Percentiles rank a stretch among this genome's conserved stretches.
phyloP scores from a whole-genome alignment of 2,329 filamentous ascomycete genomes.

The Beauveria varroae region DNA sequence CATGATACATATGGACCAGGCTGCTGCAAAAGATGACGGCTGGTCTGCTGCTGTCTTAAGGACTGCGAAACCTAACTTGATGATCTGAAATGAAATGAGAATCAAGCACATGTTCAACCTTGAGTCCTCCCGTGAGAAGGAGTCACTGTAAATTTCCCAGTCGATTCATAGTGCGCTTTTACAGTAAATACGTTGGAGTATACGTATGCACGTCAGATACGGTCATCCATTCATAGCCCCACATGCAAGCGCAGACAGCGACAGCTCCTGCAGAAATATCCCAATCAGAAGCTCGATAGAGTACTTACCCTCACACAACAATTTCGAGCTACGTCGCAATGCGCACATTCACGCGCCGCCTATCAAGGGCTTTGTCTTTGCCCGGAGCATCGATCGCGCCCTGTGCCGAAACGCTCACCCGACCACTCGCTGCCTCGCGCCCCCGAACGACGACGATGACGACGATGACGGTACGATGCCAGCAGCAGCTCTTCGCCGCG shows the following conservation, averaged over 20 bases:
- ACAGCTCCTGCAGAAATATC: neutral
- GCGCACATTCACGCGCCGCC: neutral
- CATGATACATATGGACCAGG: constrained; percentile 36
- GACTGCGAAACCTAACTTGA: constrained; percentile 35
- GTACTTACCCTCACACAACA: neutral
- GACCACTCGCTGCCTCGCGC: neutral
- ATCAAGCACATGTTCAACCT: constrained; percentile 23
- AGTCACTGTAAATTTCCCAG: no score
- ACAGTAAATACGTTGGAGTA: no score
- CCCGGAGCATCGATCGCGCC: neutral
- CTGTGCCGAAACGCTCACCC: neutral
- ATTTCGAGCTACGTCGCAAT: neutral
- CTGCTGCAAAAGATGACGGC: constrained; percentile 25
- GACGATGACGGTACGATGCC: neutral
- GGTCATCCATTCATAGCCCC: neutral
- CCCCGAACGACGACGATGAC: neutral
- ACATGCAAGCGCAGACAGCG: constrained; percentile 1
- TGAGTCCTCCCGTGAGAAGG: neutral
- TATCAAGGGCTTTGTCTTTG: neutral
- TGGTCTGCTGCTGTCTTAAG: constrained; percentile 38
- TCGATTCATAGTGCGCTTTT: no score
- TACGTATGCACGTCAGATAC: neutral
- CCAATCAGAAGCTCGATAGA: neutral
- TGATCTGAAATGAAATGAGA: constrained; percentile 38
- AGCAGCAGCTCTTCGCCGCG: neutral